Percentiles rank a stretch among this genome's conserved stretches.
These are phyloP conservation scores for Clarireedia homoeocarpa DNA, from an alignment of 2,329 filamentous ascomycete genomes.

Conservation along the genomic window DNA sequence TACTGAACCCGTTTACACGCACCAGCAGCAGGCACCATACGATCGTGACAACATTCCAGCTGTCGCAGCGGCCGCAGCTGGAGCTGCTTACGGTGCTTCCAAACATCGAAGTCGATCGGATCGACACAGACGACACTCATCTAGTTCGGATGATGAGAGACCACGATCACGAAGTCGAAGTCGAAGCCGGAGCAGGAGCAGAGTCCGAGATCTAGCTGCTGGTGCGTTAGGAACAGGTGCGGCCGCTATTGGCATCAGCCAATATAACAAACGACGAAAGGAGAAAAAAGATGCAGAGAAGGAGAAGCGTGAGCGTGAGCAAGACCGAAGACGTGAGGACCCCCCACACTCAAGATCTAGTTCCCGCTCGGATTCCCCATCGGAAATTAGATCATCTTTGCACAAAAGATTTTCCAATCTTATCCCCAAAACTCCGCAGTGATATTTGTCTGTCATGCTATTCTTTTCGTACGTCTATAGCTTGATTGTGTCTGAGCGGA, in stretches of 20 bases:
- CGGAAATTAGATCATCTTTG: slow-evolving; percentile 25
- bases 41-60: slow-evolving; percentile 18
- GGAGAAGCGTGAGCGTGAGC: slow-evolving; percentile 23
- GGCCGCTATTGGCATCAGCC: slow-evolving; percentile 55
- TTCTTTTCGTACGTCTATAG: slow-evolving; percentile 1
- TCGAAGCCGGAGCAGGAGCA: slow-evolving; percentile 36
- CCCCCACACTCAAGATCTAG: slow-evolving; percentile 28
- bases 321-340: slow-evolving; percentile 30
- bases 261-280: slow-evolving; percentile 43
- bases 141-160: slow-evolving; percentile 21
- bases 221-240: slow-evolving; percentile 50
- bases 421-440: slow-evolving; percentile 18
- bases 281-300: slow-evolving; percentile 21
- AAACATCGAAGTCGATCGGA: slow-evolving; percentile 18
- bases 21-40: slow-evolving; percentile 25
- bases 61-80: slow-evolving; percentile 17
- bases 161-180: slow-evolving; percentile 16
- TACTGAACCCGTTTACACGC: slow-evolving; percentile 45
- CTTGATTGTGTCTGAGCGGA: slow-evolving; percentile 7
- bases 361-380: slow-evolving; percentile 25
- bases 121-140: slow-evolving; percentile 18
- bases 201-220: slow-evolving; percentile 46
- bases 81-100: slow-evolving; percentile 20
- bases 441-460: background rate
- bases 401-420: slow-evolving; percentile 27